Evolutionary conservation across 371 early-diverging fungal genomes (phyloP), one percentile per base, ranked within the genome.

Genomic region (Chytridium lagenaria): DNA sequence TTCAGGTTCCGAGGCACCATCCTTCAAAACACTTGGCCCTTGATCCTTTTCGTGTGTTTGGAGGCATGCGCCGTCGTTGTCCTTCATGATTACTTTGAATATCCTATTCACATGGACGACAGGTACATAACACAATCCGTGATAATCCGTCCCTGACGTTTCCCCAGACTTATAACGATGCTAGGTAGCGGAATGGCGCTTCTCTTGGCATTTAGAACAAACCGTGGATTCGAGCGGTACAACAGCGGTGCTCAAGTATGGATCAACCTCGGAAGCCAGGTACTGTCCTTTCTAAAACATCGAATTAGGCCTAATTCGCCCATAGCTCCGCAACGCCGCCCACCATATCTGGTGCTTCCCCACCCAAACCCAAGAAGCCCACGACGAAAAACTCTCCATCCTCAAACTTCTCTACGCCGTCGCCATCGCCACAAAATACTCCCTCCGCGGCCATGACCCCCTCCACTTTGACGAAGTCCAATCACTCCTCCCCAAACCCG

Each of bases 151-250:
- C 51, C n/a, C 28, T 44, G 37, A 22, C 19, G n/a, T 0, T 7
- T 44, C 65, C 38, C 31, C 38, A 80, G 81, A 44, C 49, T 81
- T 68, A 75, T 91, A 26, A 86, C 89, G 67, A 88, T 91, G 16
- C 85, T 91, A 19, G 78, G 78, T 7, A 65, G 64, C 12, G 71
- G 77, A 2, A 84, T 93, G 3, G 92, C 90, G 75, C 73, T 92
- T 73, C 79, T 92, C 50, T 83, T 92, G 39, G 91, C 90, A 31
- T 93, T 93, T 78, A 87, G 92, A 67, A 92, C 91, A 69, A 92
- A 92, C 73, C 88, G 91, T 2, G 88, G 89, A 0, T 93, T 92
- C 73, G 92, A 90, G 34, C 83, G 93, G 26, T 93, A 90, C 78
- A 90, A 88, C 70, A 89, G 89, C 64, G 93, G 90, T 19, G 78